Base-by-base conservation (phyloP, 257 asterid species). In the Jaltomata sinuosa region DNA sequence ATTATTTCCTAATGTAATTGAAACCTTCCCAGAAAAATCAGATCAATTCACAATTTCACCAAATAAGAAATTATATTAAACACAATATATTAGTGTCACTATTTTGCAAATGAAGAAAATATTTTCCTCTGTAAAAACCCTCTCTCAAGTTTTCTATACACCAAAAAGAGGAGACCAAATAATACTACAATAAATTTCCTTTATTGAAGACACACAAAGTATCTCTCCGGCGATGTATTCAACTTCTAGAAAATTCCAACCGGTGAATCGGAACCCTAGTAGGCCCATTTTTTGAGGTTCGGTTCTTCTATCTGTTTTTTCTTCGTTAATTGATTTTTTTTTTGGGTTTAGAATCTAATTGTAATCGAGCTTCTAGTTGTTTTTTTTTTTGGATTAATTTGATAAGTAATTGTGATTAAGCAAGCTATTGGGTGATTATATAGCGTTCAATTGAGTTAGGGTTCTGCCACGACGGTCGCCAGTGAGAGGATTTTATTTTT, bases 71-170 rank as follows among this genome's bases (percentile, higher is more conserved):
- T 53, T 6, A 53, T 53, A 53, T 5, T 38, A 49, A 49, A 49
- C 53, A 12, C 53, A 49, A 49, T 49, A 1, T 53, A 55, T 19
- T 55, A 21, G 12, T 21, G 62, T 55, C 62, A 55, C 62, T 55
- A 59, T 22, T 22, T 11, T 59, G 32, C 18, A 36, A 68, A 68
- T 11, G 32, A 21, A 38, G 79, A 36, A 38, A 36, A 21, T 40
- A 69, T 38, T 84, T 81, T 83, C 80, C 29, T 40, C 22, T 31
- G 91, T 87, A 88, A 89, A 72, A 91, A 87, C 87, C 91, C 88
- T 77, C 84, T 68, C 81, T 80, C 91, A 87, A 84, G 89, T 81
- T 84, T 87, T 86, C 81, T 8, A 84, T 6, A 3, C 12, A 55
- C 47, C 19, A 22, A 32, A 15, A 34, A 80, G 14, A 80, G 4